phyloP scores from a whole-genome alignment of 1,284 basidiomycete genomes.

The Inonotus hispidus region DNA sequence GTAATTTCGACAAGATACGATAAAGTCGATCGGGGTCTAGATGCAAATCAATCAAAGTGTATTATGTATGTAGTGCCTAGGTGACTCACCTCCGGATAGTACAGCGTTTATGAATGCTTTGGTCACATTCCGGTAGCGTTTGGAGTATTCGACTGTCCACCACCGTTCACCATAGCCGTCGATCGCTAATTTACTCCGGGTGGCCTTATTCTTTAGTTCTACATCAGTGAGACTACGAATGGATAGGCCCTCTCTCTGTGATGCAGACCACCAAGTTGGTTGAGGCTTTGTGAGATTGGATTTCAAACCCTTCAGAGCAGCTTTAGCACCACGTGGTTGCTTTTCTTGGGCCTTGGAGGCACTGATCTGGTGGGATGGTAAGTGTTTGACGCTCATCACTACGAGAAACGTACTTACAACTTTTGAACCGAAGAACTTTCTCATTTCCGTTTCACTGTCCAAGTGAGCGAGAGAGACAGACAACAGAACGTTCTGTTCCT shows the following conservation, averaged over 20 bases:
- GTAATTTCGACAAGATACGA: conserved; percentile 49
- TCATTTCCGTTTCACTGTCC: conserved; percentile 83
- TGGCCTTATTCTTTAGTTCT: conserved; percentile 45
- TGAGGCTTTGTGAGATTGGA: conserved; percentile 63
- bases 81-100: conserved; percentile 63
- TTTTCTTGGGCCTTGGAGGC: conserved; percentile 29
- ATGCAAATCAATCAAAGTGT: conserved; percentile 3
- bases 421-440: conserved; percentile 87
- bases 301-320: conserved; percentile 29
- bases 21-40: conserved; percentile 67
- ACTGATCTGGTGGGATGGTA: conserved; percentile 20
- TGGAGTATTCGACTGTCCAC: conserved; percentile 85
- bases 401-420: conserved; percentile 53
- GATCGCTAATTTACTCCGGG: conserved; percentile 38
- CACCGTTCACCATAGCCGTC: conserved; percentile 55
- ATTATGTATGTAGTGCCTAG: not conserved
- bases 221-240: conserved; percentile 51
- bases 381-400: not conserved
- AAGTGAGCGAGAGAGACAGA: conserved; percentile 74
- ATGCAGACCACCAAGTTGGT: conserved; percentile 56
- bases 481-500: conserved; percentile 53
- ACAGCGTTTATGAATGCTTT: conserved; percentile 78
- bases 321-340: conserved; percentile 25
- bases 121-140: conserved; percentile 75
- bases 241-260: conserved; percentile 64